phyloP scores from a whole-genome alignment of 441 rosid genomes.

The Euphorbia celastroides region DNA sequence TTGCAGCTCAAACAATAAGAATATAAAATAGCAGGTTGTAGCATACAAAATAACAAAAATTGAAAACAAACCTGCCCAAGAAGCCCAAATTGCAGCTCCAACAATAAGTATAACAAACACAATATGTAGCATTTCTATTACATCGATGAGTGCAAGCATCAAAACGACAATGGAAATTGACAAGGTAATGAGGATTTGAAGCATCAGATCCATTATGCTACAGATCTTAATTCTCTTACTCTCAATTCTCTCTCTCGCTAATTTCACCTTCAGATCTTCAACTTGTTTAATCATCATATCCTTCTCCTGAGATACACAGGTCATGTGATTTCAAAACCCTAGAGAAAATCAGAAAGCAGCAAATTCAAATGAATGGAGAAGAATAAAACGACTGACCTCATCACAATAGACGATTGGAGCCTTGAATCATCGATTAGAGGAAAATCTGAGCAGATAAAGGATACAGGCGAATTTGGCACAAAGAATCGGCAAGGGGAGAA shows the following conservation, averaged over 20 bases:
- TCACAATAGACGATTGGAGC: slow-evolving; percentile 12
- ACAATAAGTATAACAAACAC: no score
- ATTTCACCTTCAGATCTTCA: slow-evolving; percentile 23
- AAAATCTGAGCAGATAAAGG: slow-evolving; percentile 23
- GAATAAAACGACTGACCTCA: slow-evolving; percentile 2
- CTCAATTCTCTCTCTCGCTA: slow-evolving; percentile 35
- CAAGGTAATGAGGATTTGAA: slow-evolving; percentile 23
- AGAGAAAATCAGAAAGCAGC: neutral
- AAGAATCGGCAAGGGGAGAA: no score
- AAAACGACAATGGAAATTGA: slow-evolving; percentile 22
- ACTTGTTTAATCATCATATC: slow-evolving; percentile 23
- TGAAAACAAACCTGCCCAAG: no score
- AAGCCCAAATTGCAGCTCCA: no score
- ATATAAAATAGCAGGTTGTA: no score
- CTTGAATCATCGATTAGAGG: slow-evolving; percentile 6
- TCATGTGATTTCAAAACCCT: neutral
- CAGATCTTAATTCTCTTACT: slow-evolving; percentile 24
- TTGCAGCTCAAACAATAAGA: neutral
- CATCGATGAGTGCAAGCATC: slow-evolving; percentile 18
- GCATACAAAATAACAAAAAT: no score
- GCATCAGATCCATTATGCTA: slow-evolving; percentile 25
- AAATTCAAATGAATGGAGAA: neutral
- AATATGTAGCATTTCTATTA: no score
- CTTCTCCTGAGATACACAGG: slow-evolving; percentile 18
- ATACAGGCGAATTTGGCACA: slow-evolving; percentile 32